Base-by-base conservation (phyloP, 2,329 filamentous ascomycete species). In the Microsporum audouinii region DNA sequence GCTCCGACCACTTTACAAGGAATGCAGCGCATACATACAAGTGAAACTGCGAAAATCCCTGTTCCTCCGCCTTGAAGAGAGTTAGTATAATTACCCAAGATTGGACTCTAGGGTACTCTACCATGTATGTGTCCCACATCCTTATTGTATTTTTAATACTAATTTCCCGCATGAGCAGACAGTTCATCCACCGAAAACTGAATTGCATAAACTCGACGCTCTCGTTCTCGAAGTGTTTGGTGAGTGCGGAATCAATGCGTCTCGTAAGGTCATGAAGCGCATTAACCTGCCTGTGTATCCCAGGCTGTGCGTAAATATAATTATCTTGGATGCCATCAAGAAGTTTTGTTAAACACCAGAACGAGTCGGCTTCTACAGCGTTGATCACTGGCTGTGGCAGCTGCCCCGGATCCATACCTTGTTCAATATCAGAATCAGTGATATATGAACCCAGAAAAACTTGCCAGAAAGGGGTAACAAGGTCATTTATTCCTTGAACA, bases 171-270 rank as follows among this genome's bases (percentile, higher is more conserved):
- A 99, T 99, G 66, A 99, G 80, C 59, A 99, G 83, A 73, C 94
- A 99, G 70, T 99, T 99, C 94, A 99, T 99, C 94, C 94, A 99
- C 61, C 94, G 83, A 73, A 99, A 99, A 75, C 91, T 96, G 76
- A 99, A 99, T 71, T 99, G 94, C 69, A 99, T 99, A 71, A 99
- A 99, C 72, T 99, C 94, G 33, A 99, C 90, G 36, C 91, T 87
- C 74, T 97, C 91, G 29, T 83, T 83, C 71, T 96, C 90, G 45
- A 99, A 80, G 71, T 99, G 94, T 68, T 88, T 94, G 2, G 91
- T 89, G 56, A 99, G 78, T 2, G 81, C 82, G 33, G 84, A 83
- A 71, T 97, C 92, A 66, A 99, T 99, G 61, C 94, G 82, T 59
- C 88, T 88, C 1, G 92, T 96, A 39, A 99, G 81, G 73, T 99